Evolutionary conservation across 2,329 filamentous ascomycete genomes (phyloP).

Genomic region (Venturia carpophila): DNA sequence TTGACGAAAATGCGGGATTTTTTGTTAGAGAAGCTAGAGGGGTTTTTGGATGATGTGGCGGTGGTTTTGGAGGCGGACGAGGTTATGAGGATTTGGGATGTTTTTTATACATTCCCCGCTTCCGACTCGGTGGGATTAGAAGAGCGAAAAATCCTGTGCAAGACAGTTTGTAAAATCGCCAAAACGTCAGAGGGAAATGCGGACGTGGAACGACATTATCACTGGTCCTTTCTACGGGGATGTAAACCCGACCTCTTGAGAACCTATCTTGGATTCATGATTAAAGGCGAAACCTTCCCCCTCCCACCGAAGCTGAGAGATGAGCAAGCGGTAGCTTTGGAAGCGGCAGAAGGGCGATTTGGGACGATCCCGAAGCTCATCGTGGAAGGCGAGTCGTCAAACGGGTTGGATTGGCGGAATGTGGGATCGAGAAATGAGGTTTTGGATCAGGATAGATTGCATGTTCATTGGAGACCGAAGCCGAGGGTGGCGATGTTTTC

Average conservation of each 20-base stretch:
- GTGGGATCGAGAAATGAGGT: not conserved
- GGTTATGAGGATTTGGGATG: not conserved
- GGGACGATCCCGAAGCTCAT: not conserved
- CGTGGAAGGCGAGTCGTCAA: not conserved
- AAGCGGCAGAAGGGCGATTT: not conserved
- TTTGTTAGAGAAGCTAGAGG: not conserved
- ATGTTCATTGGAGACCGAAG: not conserved
- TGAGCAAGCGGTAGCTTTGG: not conserved
- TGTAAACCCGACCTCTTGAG: not conserved
- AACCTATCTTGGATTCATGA: not conserved
- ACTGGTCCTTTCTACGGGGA: not conserved
- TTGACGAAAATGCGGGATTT: not conserved
- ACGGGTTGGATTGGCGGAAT: not conserved
- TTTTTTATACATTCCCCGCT: not conserved
- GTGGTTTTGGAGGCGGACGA: not conserved
- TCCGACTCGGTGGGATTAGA: not conserved
- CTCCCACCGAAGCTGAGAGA: not conserved
- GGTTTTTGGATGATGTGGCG: not conserved
- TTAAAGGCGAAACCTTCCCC: not conserved
- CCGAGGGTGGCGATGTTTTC: not conserved
- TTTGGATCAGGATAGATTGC: not conserved
- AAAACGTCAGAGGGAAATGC: not conserved
- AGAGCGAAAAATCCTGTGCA: not conserved
- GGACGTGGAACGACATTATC: not conserved
- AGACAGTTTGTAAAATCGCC: not conserved